A percentile compares a stretch with the other conserved stretches of the same genome.
Evolutionary conservation across 768 basidiomycete genomes (phyloP).

Genomic region (Serendipita sp.): DNA sequence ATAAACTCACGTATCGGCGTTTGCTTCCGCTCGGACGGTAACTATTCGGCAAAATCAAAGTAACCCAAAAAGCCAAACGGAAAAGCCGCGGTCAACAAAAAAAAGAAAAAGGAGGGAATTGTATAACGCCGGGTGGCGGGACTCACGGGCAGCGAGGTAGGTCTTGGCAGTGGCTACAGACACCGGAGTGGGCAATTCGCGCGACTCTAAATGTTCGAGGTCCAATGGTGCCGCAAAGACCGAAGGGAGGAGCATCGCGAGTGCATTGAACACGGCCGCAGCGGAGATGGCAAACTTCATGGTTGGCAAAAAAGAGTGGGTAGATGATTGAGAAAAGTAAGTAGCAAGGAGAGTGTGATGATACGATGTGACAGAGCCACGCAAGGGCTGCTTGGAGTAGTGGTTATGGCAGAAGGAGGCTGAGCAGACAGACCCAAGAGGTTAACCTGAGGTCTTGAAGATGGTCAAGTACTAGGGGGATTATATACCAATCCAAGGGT

Average conservation of each 20-base stretch:
- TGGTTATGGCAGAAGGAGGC: too few relatives aligned
- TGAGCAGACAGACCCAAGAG: too few relatives aligned
- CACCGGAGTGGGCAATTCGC: slow-evolving; percentile 8
- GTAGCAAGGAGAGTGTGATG: background rate
- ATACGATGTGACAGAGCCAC: too few relatives aligned
- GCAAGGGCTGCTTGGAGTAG: too few relatives aligned
- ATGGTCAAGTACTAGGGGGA: too few relatives aligned
- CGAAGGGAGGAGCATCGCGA: background rate
- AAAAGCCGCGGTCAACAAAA: background rate
- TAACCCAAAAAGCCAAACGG: background rate
- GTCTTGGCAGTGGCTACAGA: slow-evolving; percentile 8
- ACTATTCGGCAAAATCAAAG: background rate
- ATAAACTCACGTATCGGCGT: background rate
- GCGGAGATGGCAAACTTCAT: background rate
- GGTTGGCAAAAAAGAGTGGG: background rate
- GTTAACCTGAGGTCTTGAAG: too few relatives aligned
- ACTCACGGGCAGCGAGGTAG: slow-evolving; percentile 5
- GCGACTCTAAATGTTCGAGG: background rate
- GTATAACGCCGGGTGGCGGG: too few relatives aligned
- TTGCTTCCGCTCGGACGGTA: background rate
- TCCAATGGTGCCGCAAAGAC: background rate
- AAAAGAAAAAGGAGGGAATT: too few relatives aligned
- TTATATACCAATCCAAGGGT: too few relatives aligned
- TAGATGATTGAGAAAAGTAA: background rate
- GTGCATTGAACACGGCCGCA: background rate